Base-by-base conservation (phyloP, 495 filamentous ascomycete species). In the Margaritispora aquatica region DNA sequence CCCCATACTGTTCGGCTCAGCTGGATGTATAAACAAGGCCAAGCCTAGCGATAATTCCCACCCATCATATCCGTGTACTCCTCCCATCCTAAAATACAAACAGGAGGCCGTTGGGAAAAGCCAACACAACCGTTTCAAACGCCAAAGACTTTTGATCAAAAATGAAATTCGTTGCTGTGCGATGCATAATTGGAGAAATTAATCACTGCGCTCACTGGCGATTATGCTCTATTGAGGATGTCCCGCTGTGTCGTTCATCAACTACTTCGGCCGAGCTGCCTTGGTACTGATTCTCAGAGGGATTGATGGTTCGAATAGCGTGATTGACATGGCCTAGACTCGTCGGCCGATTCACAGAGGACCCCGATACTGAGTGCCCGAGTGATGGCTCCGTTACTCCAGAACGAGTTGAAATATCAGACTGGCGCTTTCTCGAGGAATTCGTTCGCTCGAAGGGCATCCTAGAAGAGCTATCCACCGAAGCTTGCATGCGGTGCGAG, bases 311-410 rank as follows among this genome's bases (percentile, higher is more conserved):
- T 48, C 71, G 81, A 29, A 81, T 78, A 60, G 77, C 84, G 57
- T 88, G 84, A 34, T 87, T 75, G n/a, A 93, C 89, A 63, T 84
- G 86, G 0, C 89, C 88, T 64, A 86, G 77, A 64, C 79, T 88
- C 2, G 86, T 80, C 2, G 86, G 83, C 27, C 81, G 78, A 38
- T 88, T 87, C 10, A 48, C 11, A 3, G 54, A 60, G 55, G 34
- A 65, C 27, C 27, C 31, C 1, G 15, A 22, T 41, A 27, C 1
- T 21, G 52, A 54, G 21, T 54, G 52, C 3, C 52, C 52, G 8
- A 54, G 19, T 24, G 63, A 61, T 57, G 62, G 26, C 17, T 69
- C 53, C 48, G 54, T 56, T 56, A 65, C 69, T 41, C 73, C 83
- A 0, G 77, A 84, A 13, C 63, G 69, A 4, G 69, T 67, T 0